phyloP scores from a whole-genome alignment of 352 stramenopile species.

The Thraustochytrium striatum region DNA sequence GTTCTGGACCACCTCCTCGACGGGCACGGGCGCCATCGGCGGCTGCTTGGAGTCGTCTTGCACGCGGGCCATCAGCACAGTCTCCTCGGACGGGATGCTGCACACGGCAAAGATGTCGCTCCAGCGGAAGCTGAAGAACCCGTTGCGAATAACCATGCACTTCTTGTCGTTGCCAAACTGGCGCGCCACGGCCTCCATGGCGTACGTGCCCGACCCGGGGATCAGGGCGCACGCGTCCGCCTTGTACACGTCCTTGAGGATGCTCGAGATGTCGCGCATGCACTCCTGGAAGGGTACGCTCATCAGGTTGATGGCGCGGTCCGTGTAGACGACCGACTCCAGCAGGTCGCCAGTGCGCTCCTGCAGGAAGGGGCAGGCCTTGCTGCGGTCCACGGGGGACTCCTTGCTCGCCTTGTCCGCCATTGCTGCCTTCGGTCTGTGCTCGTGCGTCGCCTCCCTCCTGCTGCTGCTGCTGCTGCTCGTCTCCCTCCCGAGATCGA shows the following conservation, averaged over 20 bases:
- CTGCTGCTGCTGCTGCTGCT: neutral
- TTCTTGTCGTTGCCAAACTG: constrained; percentile 65
- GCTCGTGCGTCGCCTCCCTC: too few species aligned
- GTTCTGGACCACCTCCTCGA: constrained; percentile 64
- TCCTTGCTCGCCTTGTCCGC: neutral
- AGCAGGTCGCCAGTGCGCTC: constrained; percentile 44
- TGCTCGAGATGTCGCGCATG: constrained; percentile 67
- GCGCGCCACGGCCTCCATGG: constrained; percentile 68
- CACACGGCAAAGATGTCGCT: constrained; percentile 71
- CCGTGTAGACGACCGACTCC: constrained; percentile 66
- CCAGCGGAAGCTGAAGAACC: constrained; percentile 72
- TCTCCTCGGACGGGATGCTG: constrained; percentile 51
- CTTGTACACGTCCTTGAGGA: constrained; percentile 69
- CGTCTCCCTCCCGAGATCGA: neutral
- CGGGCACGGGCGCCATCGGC: constrained; percentile 61
- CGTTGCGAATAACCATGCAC: constrained; percentile 70
- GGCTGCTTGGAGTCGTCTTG: constrained; percentile 36
- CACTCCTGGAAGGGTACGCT: constrained; percentile 67
- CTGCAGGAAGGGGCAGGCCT: constrained; percentile 40
- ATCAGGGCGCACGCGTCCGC: constrained; percentile 68
- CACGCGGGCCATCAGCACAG: constrained; percentile 64
- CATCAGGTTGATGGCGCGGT: constrained; percentile 72
- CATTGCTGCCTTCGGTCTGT: neutral
- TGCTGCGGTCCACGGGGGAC: neutral
- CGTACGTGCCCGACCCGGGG: constrained; percentile 66